Percentiles rank a stretch among this genome's conserved stretches.
These are phyloP conservation scores for Microascus cirrosus DNA, from an alignment of 2,329 filamentous ascomycete genomes.

Conservation along the genomic window DNA sequence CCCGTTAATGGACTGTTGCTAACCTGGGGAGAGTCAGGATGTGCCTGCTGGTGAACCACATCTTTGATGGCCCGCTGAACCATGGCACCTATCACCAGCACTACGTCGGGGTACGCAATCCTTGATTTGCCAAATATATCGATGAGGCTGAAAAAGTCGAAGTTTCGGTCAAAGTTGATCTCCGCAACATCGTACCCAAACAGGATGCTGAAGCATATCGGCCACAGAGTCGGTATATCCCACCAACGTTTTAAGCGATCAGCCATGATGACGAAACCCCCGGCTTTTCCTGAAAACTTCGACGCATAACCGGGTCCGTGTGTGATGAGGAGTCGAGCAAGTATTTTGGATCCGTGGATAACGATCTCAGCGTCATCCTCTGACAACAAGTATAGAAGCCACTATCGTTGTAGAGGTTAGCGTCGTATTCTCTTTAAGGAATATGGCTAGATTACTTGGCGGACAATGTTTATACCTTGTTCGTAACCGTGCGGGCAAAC, in stretches of 20 bases:
- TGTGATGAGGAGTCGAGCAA: slow-evolving; percentile 71
- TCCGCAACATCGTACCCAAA: slow-evolving; percentile 74
- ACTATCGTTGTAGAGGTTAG: slow-evolving; percentile 37
- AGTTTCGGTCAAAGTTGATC: slow-evolving; percentile 60
- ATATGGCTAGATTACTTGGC: neutral
- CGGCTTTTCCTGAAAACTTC: slow-evolving; percentile 74
- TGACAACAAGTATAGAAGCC: slow-evolving; percentile 82
- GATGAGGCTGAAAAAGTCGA: slow-evolving; percentile 64
- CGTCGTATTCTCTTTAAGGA: slow-evolving; percentile 8
- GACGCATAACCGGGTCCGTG: slow-evolving; percentile 73
- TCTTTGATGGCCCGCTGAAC: slow-evolving; percentile 73
- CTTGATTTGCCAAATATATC: slow-evolving; percentile 60
- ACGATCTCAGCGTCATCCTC: slow-evolving; percentile 80
- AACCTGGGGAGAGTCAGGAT: slow-evolving; percentile 39
- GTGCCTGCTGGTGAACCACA: slow-evolving; percentile 49
- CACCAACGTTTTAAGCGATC: slow-evolving; percentile 78
- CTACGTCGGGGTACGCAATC: slow-evolving; percentile 64
- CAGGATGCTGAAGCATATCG: slow-evolving; percentile 75
- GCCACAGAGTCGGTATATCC: slow-evolving; percentile 77
- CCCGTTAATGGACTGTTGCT: neutral
- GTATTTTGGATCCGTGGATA: slow-evolving; percentile 67
- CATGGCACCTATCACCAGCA: slow-evolving; percentile 77
- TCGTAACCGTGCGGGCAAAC: slow-evolving; percentile 89
- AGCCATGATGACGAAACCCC: slow-evolving; percentile 79
- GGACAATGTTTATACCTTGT: slow-evolving; percentile 50